Conservation (phyloP, 2,329 filamentous ascomycete species). For the Bertia moriformis region DNA sequence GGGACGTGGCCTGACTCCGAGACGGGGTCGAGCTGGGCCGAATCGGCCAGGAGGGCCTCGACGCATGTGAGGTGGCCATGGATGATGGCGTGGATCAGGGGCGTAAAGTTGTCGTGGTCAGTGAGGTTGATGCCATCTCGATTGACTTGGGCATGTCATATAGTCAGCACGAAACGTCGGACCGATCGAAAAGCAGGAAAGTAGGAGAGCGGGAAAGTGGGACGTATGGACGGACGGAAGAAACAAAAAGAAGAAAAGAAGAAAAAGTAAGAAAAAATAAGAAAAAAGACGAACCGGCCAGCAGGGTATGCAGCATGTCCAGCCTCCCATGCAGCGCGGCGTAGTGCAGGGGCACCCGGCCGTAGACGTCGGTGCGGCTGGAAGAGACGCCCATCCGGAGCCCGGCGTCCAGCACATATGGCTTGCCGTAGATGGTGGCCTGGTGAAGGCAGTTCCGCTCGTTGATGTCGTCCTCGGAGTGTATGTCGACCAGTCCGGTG, state of each 20-base stretch:
- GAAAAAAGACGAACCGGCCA: slow-evolving; percentile 35
- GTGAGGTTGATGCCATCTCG: slow-evolving; percentile 69
- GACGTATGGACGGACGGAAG: no score
- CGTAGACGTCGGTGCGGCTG: slow-evolving; percentile 78
- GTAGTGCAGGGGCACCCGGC: slow-evolving; percentile 84
- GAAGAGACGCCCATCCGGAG: slow-evolving; percentile 65
- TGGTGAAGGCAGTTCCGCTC: slow-evolving; percentile 93
- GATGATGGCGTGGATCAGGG: slow-evolving; percentile 86
- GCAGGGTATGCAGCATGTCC: slow-evolving; percentile 64
- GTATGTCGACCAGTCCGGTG: slow-evolving; percentile 73
- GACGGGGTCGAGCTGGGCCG: slow-evolving; percentile 72
- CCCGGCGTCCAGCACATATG: slow-evolving; percentile 62
- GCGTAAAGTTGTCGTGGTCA: slow-evolving; percentile 95
- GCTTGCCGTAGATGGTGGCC: slow-evolving; percentile 83
- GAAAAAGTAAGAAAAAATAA: slow-evolving; percentile 3
- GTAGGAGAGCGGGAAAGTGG: no score
- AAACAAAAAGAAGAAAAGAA: slow-evolving; percentile 5
- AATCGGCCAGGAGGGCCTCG: slow-evolving; percentile 58
- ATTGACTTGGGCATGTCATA: slow-evolving; percentile 31
- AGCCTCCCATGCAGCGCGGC: slow-evolving; percentile 86
- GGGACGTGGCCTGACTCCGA: slow-evolving; percentile 87
- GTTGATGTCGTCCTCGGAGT: slow-evolving; percentile 93
- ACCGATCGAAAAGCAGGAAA: no score
- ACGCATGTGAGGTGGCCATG: slow-evolving; percentile 73
- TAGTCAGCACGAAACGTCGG: no score